Conservation (phyloP, 768 basidiomycete species). For the Termitomyces sp. region DNA sequence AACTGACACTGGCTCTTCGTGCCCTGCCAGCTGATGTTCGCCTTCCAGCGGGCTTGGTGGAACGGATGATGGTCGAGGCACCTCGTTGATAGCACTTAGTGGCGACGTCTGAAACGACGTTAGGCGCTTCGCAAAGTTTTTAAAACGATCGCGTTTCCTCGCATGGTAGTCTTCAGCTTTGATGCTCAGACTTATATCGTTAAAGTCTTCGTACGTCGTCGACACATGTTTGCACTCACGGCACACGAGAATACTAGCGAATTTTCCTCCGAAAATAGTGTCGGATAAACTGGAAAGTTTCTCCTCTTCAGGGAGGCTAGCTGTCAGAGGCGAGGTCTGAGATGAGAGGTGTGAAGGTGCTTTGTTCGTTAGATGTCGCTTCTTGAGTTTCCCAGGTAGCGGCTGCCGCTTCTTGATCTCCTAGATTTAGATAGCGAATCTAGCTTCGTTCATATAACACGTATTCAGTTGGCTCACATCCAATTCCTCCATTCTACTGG, state of each 20-base stretch:
- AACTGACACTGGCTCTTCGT: conserved; percentile 29
- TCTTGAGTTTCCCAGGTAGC: conserved; percentile 29
- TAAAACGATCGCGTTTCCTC: conserved; percentile 73
- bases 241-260: conserved; percentile 90
- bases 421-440: conserved; percentile 28
- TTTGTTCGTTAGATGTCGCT: conserved; percentile 32
- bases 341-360: conserved; percentile 16
- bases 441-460: background rate
- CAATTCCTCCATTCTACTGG: conserved; percentile 90
- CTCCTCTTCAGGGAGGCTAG: conserved; percentile 33
- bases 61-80: conserved; percentile 53
- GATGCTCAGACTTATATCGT: conserved; percentile 87
- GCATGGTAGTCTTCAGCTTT: conserved; percentile 76
- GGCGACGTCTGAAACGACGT: conserved; percentile 28
- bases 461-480: conserved; percentile 48
- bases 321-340: conserved; percentile 8
- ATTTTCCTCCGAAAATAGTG: conserved; percentile 84
- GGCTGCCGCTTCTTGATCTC: conserved; percentile 73
- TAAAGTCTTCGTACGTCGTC: conserved; percentile 89
- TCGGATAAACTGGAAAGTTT: conserved; percentile 71
- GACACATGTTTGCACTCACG: conserved; percentile 92
- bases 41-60: conserved; percentile 34
- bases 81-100: conserved; percentile 17
- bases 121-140: conserved; percentile 64
- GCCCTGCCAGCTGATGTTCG: conserved; percentile 21